Base-by-base conservation (phyloP, 1,284 basidiomycete species). In the Sanghuangporus weigelae region DNA sequence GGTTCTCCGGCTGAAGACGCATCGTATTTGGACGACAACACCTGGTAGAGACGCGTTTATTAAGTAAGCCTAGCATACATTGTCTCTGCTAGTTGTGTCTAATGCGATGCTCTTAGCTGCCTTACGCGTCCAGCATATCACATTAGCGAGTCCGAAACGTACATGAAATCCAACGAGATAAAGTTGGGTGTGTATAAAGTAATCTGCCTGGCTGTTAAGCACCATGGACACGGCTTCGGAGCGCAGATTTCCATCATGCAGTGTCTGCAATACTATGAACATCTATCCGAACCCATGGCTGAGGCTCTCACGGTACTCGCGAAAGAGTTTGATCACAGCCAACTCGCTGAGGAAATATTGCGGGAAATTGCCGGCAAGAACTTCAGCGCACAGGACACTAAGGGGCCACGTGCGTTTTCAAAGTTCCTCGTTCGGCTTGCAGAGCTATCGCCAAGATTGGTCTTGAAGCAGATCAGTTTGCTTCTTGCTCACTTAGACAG, bases 161-260 rank as follows among this genome's bases (percentile, higher is more conserved):
- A 95, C 74, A 92, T 98, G 87, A 98, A 98, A 74, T 76, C 76
- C 10, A 76, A 82, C 46, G 81, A 84, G 14, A 90, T 95, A 75
- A 87, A 84, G 68, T 75, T 85, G 57, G 87, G 85, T 31, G 84
- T 94, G 26, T 95, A 92, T 81, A 93, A 93, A 71, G 87, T 96
- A 68, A 89, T 98, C 66, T 97, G 95, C 74, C 78, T 92, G 57
- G 91, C 95, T 0, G 94, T 98, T 68, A 98, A 98, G 72, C 86
- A 90, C 68, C 95, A 98, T 68, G 87, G 84, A 1, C 96, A 98
- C 69, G 82, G 85, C 0, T 86, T 91, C 64, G 86, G 87, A 54
- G 92, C 92, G 0, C 95, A 97, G 71, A 96, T 93, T 62, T 86
- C 85, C 66, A 93, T 99, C 74, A 90, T 96, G 75, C 95, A 98